Percentiles rank a stretch among this genome's conserved stretches.
Evolutionary conservation across 2,329 filamentous ascomycete species (phyloP).

Genomic region (Aspergillus arachidicola): DNA sequence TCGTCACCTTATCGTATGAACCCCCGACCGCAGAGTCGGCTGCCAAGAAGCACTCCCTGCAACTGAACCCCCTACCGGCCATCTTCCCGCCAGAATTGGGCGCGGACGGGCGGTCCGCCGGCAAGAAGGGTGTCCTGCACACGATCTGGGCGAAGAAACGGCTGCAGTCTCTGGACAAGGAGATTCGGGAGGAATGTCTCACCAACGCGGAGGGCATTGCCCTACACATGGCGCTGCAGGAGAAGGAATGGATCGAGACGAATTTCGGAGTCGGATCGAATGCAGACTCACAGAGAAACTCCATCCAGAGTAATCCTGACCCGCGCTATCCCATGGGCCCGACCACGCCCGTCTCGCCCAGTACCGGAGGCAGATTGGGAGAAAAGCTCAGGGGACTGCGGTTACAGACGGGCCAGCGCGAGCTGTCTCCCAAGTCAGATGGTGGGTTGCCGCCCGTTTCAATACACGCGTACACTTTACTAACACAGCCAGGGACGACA

Average conservation of each 20-base stretch:
- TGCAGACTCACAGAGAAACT: conserved; percentile 38
- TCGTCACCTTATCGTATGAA: conserved; percentile 65
- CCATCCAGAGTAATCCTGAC: conserved; percentile 22
- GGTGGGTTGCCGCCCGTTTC: conserved; percentile 47
- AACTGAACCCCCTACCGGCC: conserved; percentile 79
- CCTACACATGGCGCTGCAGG: conserved; percentile 78
- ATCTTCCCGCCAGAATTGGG: conserved; percentile 81
- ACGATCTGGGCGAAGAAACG: conserved; percentile 89
- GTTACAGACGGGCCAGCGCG: conserved; percentile 71
- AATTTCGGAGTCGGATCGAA: conserved; percentile 69
- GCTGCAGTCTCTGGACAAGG: conserved; percentile 71
- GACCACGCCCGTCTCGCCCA: conserved; percentile 62
- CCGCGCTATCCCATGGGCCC: conserved; percentile 43
- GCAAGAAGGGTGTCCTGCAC: conserved; percentile 80
- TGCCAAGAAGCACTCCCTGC: conserved; percentile 43
- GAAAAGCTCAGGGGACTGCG: conserved; percentile 81
- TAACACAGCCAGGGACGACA: not conserved
- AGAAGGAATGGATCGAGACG: conserved; percentile 81
- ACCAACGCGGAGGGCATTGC: conserved; percentile 80
- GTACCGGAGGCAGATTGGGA: conserved; percentile 68
- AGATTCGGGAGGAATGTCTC: conserved; percentile 74
- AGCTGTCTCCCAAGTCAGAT: conserved; percentile 58
- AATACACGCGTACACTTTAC: not conserved
- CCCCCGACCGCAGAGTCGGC: conserved; percentile 25
- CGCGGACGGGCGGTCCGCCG: conserved; percentile 64